Conservation (phyloP, 129 eudicot species). For the Chrysanthemum makinoi region DNA sequence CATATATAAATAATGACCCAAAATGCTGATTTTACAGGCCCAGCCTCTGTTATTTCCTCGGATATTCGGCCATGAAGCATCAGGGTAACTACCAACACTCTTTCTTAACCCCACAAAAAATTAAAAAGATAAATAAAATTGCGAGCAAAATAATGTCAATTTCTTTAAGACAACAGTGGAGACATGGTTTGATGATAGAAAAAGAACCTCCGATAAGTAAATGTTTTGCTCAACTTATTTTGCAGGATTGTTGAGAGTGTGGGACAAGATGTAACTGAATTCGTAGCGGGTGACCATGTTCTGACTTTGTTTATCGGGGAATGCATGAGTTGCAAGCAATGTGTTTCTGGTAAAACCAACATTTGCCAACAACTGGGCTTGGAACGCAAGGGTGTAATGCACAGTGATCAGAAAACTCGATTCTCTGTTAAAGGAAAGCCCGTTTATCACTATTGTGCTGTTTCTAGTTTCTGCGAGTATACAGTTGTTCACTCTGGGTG, state of each 20-base stretch:
- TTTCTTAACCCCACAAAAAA: too few relatives aligned
- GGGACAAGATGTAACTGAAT: conserved; percentile 89
- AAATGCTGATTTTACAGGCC: conserved; percentile 50
- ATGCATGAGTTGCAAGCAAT: conserved; percentile 87
- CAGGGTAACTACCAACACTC: conserved; percentile 55
- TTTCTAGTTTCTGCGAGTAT: conserved; percentile 93
- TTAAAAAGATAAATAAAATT: too few relatives aligned
- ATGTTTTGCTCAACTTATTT: conserved; percentile 24
- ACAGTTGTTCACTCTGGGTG: conserved; percentile 97
- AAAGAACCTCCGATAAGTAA: not conserved
- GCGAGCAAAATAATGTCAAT: too few relatives aligned
- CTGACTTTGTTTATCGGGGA: conserved; percentile 93
- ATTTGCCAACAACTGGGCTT: conserved; percentile 87
- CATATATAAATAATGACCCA: conserved; percentile 1
- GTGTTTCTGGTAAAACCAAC: conserved; percentile 78
- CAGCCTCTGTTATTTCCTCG: conserved; percentile 70
- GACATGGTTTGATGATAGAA: not conserved
- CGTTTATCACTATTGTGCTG: conserved; percentile 90
- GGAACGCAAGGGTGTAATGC: conserved; percentile 92
- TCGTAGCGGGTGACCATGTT: conserved; percentile 83
- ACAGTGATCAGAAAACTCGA: conserved; percentile 87
- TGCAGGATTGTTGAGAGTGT: conserved; percentile 95
- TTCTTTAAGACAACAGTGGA: too few relatives aligned
- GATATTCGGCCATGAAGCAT: conserved; percentile 97
- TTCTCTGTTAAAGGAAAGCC: conserved; percentile 78